phyloP scores from a whole-genome alignment of 2,329 filamentous ascomycete genomes.

The Ophiosphaerella narmari region DNA sequence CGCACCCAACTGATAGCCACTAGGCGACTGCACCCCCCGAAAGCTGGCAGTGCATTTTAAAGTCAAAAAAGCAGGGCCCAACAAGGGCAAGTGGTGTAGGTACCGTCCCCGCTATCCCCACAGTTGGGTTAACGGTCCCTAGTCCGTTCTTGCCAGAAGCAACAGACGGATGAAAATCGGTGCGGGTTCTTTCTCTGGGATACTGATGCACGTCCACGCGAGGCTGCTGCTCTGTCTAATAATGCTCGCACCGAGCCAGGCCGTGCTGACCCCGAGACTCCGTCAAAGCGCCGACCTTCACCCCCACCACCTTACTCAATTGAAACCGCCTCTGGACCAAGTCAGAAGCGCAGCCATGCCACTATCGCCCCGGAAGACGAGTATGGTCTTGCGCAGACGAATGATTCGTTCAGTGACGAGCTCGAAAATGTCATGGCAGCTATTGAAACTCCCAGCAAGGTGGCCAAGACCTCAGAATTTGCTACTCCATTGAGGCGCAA shows the following conservation, averaged over 20 bases:
- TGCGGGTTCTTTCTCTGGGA: constrained; percentile 66
- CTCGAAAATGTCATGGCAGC: constrained; percentile 30
- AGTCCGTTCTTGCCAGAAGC: constrained; percentile 63
- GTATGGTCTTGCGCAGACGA: constrained; percentile 35
- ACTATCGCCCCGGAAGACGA: constrained; percentile 40
- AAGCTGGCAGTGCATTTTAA: constrained; percentile 60
- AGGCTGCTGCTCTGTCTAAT: constrained; percentile 52
- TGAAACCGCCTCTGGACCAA: constrained; percentile 10
- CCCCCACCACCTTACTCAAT: constrained; percentile 27
- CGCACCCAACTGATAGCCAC: constrained; percentile 10
- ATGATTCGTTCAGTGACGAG: constrained; percentile 40
- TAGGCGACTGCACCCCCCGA: constrained; percentile 60
- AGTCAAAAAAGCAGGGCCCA: constrained; percentile 61
- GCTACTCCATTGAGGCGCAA: constrained; percentile 44
- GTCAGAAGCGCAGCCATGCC: constrained; percentile 37
- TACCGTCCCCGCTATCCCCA: neutral
- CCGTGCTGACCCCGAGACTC: constrained; percentile 11
- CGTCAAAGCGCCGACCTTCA: constrained; percentile 18
- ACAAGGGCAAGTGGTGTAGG: constrained; percentile 59
- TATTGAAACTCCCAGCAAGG: constrained; percentile 50
- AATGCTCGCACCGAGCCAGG: constrained; percentile 55
- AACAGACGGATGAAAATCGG: constrained; percentile 46
- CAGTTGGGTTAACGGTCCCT: constrained; percentile 14
- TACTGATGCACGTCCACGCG: constrained; percentile 56
- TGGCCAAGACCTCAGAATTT: constrained; percentile 42